Conservation (phyloP, 129 eudicot species). For the Saposhnikovia divaricata region DNA sequence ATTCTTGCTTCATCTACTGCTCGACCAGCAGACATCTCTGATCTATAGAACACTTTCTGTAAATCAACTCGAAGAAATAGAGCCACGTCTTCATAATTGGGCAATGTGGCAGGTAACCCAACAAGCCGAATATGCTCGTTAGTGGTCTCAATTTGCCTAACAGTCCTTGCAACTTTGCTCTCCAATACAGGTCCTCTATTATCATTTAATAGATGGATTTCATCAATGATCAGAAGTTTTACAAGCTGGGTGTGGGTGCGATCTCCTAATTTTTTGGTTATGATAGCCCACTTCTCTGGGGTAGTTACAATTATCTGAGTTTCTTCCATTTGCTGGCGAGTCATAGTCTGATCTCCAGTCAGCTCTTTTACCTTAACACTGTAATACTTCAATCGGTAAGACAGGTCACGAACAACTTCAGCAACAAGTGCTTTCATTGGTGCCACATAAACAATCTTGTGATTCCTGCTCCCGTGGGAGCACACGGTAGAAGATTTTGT, state of each 20-base stretch:
- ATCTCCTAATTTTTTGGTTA: constrained; percentile 89
- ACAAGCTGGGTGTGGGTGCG: constrained; percentile 88
- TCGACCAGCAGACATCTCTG: constrained; percentile 36
- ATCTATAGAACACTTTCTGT: constrained; percentile 46
- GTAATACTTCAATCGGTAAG: constrained; percentile 67
- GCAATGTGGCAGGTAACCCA: constrained; percentile 82
- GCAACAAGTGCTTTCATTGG: no score
- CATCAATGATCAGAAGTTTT: constrained; percentile 81
- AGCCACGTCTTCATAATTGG: constrained; percentile 82
- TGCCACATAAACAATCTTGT: no score
- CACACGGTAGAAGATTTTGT: no score
- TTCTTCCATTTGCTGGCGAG: constrained; percentile 85
- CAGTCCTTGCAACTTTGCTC: constrained; percentile 89
- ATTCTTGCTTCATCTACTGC: constrained; percentile 36
- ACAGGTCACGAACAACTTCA: constrained; percentile 86
- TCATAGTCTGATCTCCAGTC: constrained; percentile 89
- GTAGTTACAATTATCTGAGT: constrained; percentile 93
- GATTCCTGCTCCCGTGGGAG: no score
- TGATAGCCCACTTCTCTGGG: constrained; percentile 97
- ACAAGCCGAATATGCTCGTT: constrained; percentile 90
- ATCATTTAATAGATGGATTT: constrained; percentile 89
- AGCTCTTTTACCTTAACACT: constrained; percentile 74
- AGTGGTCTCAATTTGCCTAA: constrained; percentile 87
- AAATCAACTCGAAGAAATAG: constrained; percentile 58
- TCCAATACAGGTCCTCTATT: constrained; percentile 95